Evolutionary conservation across 2,329 filamentous ascomycete species (phyloP).

Genomic region (Monilinia vaccinii-corymbosi): DNA sequence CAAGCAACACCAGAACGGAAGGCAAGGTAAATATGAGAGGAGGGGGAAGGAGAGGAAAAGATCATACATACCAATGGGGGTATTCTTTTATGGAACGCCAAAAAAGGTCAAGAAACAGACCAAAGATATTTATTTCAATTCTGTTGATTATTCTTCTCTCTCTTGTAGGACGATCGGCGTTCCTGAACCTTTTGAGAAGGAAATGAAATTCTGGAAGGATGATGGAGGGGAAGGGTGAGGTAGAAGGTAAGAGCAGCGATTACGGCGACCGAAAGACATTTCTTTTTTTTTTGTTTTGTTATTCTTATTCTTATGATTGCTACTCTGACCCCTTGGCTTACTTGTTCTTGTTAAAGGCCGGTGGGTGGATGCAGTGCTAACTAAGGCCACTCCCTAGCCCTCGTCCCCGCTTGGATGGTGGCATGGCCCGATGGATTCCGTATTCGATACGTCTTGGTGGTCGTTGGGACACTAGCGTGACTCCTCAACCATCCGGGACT

Average conservation of each 20-base stretch:
- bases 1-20: background rate
- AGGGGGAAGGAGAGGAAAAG: background rate
- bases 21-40: background rate
- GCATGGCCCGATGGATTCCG: too few relatives aligned
- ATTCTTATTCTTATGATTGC: too few relatives aligned
- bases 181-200: background rate
- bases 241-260: background rate
- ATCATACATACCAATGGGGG: constrained; percentile 7
- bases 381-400: too few relatives aligned
- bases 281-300: too few relatives aligned
- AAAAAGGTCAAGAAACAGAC: background rate
- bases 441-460: too few relatives aligned
- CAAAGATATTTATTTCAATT: background rate
- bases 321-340: too few relatives aligned
- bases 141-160: background rate
- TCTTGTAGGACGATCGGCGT: background rate
- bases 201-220: background rate
- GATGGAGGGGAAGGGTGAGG: background rate
- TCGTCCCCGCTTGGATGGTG: too few relatives aligned
- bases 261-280: background rate
- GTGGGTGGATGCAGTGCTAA: too few relatives aligned
- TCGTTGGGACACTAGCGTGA: background rate
- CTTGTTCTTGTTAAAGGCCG: too few relatives aligned
- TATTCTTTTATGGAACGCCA: background rate
- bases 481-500: constrained; percentile 5